Evolutionary conservation across 768 basidiomycete species (phyloP).

Genomic region (Coprinopsis cinerea): DNA sequence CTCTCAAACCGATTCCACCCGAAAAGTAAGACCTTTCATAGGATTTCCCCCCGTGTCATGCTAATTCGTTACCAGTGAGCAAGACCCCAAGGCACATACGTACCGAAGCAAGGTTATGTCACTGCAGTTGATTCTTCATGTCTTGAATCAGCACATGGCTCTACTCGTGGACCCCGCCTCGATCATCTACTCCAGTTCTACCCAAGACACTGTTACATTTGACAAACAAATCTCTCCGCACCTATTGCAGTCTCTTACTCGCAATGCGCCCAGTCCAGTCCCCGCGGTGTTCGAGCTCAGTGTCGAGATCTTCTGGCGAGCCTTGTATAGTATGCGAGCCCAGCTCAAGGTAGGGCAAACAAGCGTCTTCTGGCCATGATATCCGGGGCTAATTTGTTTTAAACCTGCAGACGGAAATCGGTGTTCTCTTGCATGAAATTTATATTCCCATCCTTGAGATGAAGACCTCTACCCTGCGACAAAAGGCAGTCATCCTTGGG

Average conservation of each 20-base stretch:
- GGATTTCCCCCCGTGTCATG: neutral
- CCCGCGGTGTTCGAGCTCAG: constrained; percentile 97
- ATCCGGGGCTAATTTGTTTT: neutral
- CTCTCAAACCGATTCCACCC: constrained; percentile 92
- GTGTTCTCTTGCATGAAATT: constrained; percentile 96
- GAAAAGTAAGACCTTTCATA: constrained; percentile 59
- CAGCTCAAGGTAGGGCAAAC: constrained; percentile 74
- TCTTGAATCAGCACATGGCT: constrained; percentile 86
- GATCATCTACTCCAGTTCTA: constrained; percentile 89
- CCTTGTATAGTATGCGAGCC: constrained; percentile 88
- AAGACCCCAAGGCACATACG: constrained; percentile 92
- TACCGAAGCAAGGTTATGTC: constrained; percentile 97
- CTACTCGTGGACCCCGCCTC: constrained; percentile 84
- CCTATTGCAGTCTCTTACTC: constrained; percentile 84
- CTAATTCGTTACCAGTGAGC: constrained; percentile 54
- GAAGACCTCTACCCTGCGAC: constrained; percentile 91
- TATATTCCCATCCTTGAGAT: constrained; percentile 98
- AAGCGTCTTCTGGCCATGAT: constrained; percentile 2
- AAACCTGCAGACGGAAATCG: constrained; percentile 86
- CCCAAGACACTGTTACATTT: constrained; percentile 83
- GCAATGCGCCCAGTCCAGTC: constrained; percentile 93
- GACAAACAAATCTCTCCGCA: constrained; percentile 95
- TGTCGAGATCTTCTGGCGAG: constrained; percentile 98
- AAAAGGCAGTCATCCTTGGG: constrained; percentile 87
- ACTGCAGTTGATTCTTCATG: constrained; percentile 87